Percentiles rank a stretch among this genome's conserved stretches.
Evolutionary conservation across 2,329 filamentous ascomycete species (phyloP).

Genomic region (Trichoderma pleuroti): DNA sequence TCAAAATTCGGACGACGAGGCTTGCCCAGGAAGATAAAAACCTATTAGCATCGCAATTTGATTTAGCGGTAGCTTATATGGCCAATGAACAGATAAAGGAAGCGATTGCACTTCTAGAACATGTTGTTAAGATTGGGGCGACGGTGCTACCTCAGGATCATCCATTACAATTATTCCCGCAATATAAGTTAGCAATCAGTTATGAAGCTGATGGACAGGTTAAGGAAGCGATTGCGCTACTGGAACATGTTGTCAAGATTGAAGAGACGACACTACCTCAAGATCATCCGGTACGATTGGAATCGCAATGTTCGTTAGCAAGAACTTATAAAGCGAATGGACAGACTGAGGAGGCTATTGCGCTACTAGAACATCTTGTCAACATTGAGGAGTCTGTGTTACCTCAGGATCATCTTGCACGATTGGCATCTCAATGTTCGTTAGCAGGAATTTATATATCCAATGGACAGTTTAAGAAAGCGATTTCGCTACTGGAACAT

Average conservation of each 20-base stretch:
- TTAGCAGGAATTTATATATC: too few relatives aligned
- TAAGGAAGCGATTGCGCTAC: background rate
- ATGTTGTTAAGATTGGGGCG: background rate
- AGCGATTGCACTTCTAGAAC: background rate
- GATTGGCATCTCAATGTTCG: background rate
- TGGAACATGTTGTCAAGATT: background rate
- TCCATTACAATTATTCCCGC: background rate
- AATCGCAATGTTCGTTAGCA: background rate
- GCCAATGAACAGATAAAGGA: background rate
- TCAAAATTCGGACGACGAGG: too few relatives aligned
- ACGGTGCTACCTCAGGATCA: background rate
- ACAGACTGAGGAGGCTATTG: background rate
- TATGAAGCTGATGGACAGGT: background rate
- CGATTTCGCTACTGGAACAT: background rate
- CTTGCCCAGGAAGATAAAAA: too few relatives aligned
- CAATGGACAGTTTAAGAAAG: background rate
- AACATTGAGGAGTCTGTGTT: rapidly evolving
- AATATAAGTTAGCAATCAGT: background rate
- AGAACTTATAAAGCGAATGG: background rate
- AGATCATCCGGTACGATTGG: too few relatives aligned
- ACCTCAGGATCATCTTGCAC: background rate
- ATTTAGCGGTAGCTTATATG: background rate
- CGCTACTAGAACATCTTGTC: background rate
- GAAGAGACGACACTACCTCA: background rate
- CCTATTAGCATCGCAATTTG: background rate